Base-by-base conservation (phyloP, 2,329 filamentous ascomycete species). In the Zarea fungicola region DNA sequence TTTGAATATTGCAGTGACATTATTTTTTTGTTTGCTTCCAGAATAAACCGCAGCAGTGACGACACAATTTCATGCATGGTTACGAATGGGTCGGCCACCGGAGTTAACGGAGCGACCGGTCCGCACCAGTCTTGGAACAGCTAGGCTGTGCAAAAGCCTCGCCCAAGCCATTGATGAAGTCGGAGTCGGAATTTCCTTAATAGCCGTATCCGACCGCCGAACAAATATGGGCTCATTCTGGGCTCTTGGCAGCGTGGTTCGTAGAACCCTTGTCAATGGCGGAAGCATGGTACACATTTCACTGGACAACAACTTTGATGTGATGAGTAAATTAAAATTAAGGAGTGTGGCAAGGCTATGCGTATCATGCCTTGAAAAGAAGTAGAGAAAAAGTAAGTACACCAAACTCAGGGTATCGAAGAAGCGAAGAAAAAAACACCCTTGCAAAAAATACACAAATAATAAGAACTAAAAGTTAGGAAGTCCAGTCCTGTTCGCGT, bases 351-450 rank as follows among this genome's bases (percentile, higher is more conserved):
- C 11, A 19, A 19, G 32, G 22, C 34, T 14, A 14, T 18, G 4
- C 8, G 16, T 11, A 2, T 19, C 25, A 28, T n/a, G 8, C 29
- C 19, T 16, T 7, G 6, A 39, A 4, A 18, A 22, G n/a, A n/a
- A n/a, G n/a, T n/a, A n/a, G n/a, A n/a, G n/a, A 6, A 46, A 4
- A 22, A 9, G 28, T 7, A 46, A 40, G 19, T 47, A 39, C 43
- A 45, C 32, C 32, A 45, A 37, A 19, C 43, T 47, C 35, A 31
- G 43, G 43, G 43, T 47, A 47, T 47, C 43, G 43, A 25, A 19
- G 36, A 40, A n/a, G n/a, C n/a, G n/a, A 22, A 40, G 31, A 19
- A 44, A 21, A 18, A 28, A 41, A 18, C 35, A 36, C 43, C 43
- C 35, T 25, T 22, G 43, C 43, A 47, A 10, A 16, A 21, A 29